Conservation (phyloP, 2,329 filamentous ascomycete genomes). For the Plectosphaerella cucumerina region DNA sequence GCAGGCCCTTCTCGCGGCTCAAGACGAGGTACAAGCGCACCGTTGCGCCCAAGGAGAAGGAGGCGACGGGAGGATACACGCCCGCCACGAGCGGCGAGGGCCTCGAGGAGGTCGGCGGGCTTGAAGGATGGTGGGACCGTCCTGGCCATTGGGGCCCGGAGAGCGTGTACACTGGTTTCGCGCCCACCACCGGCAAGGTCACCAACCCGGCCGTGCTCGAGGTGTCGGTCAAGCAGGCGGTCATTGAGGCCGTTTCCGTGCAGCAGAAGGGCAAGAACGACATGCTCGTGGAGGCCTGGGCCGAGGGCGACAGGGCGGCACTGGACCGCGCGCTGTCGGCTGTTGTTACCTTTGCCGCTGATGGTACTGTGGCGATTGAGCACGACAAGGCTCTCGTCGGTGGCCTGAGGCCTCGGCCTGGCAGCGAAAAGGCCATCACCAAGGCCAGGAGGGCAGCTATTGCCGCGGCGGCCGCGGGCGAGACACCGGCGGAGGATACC, state of each 20-base stretch:
- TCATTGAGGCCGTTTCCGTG: conserved; percentile 47
- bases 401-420: too few relatives aligned
- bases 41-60: conserved; percentile 7
- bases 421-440: too few relatives aligned
- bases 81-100: conserved; percentile 41
- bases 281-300: conserved; percentile 18
- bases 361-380: too few relatives aligned
- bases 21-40: neutral
- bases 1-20: neutral
- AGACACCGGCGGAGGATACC: too few relatives aligned
- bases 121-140: conserved; percentile 50
- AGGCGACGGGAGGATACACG: conserved; percentile 32
- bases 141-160: conserved; percentile 46
- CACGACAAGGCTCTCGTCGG: too few relatives aligned
- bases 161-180: conserved; percentile 41
- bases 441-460: too few relatives aligned
- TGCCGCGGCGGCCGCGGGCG: too few relatives aligned
- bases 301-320: conserved; percentile 20
- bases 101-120: conserved; percentile 41
- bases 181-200: conserved; percentile 30
- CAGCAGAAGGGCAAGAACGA: conserved; percentile 19
- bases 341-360: too few relatives aligned
- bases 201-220: conserved; percentile 41
- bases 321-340: neutral
- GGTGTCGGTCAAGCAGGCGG: conserved; percentile 43